Base-by-base conservation (phyloP, 169 alveolate species). In the Cryptosporidium bovis region DNA sequence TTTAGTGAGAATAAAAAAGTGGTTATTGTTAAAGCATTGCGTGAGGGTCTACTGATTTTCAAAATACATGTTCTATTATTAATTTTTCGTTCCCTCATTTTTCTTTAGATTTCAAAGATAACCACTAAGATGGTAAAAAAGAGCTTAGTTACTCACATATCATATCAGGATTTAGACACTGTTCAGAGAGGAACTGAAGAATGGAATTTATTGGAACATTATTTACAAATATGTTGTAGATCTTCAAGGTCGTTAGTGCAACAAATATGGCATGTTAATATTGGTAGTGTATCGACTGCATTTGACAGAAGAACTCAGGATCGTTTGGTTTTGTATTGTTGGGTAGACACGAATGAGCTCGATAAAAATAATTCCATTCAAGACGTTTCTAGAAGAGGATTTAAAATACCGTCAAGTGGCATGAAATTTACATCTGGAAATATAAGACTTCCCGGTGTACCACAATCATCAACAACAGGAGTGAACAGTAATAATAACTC, bases 401-500 rank as follows among this genome's bases (percentile, higher is more conserved):
- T 95, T 64, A 92, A 92, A 51, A 90, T 95, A 36, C 93, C 95
- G 16, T 77, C 92, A 16, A 82, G 82, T 55, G 98, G 98, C 0
- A 91, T 95, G 93, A 91, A 93, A 58, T 91, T 95, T 51, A 91
- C 96, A 24, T 84, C 95, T 31, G 98, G 98, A 10, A 95, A 95
- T 84, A 91, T 95, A 82, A 91, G 94, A 96, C 71, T 77, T 46
- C 87, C 87, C 18, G 87, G 87, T 20, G 71, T 77, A 8, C 87
- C 87, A 34, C 71, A 56, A 24, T 58, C 87, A 24, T 60, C 71
- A 40, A 10, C 51, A 24, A 36, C 44, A 16, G 68, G 65, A 66
- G 10, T 40, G 48, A 40, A 40, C 13, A 62, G 27, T 16, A 18
- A 5, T 53, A 33, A 18, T 16, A 69, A 44, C 33, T 20, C 7